Evolutionary conservation across 1,284 basidiomycete species (phyloP).

Genomic region (Anthracocystis panici-leucophaei): DNA sequence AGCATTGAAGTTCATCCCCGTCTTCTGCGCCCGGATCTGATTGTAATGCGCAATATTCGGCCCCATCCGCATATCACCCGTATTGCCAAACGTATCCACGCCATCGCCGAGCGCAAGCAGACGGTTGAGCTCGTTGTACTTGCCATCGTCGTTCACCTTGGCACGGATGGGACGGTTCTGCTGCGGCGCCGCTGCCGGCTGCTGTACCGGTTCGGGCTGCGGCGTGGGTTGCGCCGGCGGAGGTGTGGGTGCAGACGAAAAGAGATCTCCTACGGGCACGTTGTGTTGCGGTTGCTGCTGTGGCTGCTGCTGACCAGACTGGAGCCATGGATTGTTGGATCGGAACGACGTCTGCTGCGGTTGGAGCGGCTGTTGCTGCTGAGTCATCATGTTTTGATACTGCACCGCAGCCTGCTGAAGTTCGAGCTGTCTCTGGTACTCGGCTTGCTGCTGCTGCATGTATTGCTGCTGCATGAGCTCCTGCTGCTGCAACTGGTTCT

Average conservation of each 20-base stretch:
- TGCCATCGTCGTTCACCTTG: conserved; percentile 49
- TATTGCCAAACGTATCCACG: conserved; percentile 68
- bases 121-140: conserved; percentile 64
- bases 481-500: conserved; percentile 76
- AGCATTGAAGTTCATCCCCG: conserved; percentile 51
- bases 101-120: conserved; percentile 67
- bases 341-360: conserved; percentile 77
- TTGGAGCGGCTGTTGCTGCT: conserved; percentile 67
- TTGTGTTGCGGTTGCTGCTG: conserved; percentile 50
- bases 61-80: conserved; percentile 66
- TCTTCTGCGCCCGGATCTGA: conserved; percentile 53
- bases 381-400: conserved; percentile 71
- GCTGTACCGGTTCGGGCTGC: conserved; percentile 14
- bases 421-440: conserved; percentile 70
- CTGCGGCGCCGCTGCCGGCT: conserved; percentile 26
- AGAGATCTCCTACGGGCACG: conserved; percentile 61
- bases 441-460: conserved; percentile 63
- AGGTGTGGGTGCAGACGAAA: conserved; percentile 49
- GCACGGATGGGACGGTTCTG: conserved; percentile 38
- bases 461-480: conserved; percentile 75
- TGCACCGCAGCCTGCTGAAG: conserved; percentile 70
- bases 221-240: conserved; percentile 32
- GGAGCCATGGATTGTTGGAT: conserved; percentile 86
- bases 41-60: conserved; percentile 50
- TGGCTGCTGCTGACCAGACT: conserved; percentile 47